Percentiles rank a stretch among this genome's conserved stretches.
phyloP scores from a whole-genome alignment of 2,329 filamentous ascomycete genomes.

The Sclerotinia borealis region DNA sequence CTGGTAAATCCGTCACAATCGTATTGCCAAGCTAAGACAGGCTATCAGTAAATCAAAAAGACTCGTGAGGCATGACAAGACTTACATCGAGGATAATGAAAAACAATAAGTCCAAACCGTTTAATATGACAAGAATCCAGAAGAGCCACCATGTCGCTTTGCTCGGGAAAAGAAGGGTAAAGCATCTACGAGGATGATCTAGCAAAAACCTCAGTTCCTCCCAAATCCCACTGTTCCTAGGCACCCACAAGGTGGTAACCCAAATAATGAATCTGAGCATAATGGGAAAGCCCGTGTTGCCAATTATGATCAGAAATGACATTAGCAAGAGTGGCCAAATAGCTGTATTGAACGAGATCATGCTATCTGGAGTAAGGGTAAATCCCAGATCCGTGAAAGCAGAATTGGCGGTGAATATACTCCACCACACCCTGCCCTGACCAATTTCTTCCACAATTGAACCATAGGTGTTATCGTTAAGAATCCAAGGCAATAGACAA shows the following conservation, averaged over 20 bases:
- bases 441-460: constrained; percentile 55
- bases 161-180: constrained; percentile 87
- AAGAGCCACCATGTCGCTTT: constrained; percentile 96
- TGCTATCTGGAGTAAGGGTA: constrained; percentile 86
- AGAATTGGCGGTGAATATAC: constrained; percentile 79
- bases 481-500: constrained; percentile 75
- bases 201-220: constrained; percentile 88
- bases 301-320: constrained; percentile 84
- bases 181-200: constrained; percentile 92
- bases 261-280: constrained; percentile 94
- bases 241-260: constrained; percentile 62
- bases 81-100: constrained; percentile 87
- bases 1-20: constrained; percentile 60
- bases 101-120: constrained; percentile 78
- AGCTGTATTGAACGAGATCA: constrained; percentile 79
- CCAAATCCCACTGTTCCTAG: constrained; percentile 64
- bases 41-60: constrained; percentile 14
- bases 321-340: constrained; percentile 70
- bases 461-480: constrained; percentile 56
- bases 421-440: constrained; percentile 78
- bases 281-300: constrained; percentile 91
- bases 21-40: constrained; percentile 58
- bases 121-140: constrained; percentile 73
- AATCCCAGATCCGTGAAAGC: constrained; percentile 95
- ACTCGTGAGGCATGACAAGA: constrained; percentile 19